A percentile compares a stretch with the other conserved stretches of the same genome.
Evolutionary conservation across 2,329 filamentous ascomycete species (phyloP).

Genomic region (Diaporthe citri): DNA sequence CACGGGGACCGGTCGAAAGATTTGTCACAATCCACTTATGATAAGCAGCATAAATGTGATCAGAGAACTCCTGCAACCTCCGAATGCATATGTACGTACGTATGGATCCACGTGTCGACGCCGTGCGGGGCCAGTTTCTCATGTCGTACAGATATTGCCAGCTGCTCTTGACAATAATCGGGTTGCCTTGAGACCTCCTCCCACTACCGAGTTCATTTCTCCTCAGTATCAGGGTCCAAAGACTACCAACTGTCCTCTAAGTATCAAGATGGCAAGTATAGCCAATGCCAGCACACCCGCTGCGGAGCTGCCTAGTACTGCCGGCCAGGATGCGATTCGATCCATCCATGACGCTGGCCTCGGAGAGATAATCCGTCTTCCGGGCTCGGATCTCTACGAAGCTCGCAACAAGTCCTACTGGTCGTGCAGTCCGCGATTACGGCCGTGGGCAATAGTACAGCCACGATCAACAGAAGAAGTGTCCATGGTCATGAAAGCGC

Average conservation of each 20-base stretch:
- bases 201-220: not conserved
- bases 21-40: not conserved
- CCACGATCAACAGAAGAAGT: not conserved
- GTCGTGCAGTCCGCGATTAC: not conserved
- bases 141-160: not conserved
- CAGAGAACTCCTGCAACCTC: not conserved
- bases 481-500: not conserved
- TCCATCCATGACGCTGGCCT: not conserved
- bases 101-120: not conserved
- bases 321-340: not conserved
- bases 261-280: not conserved
- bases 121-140: not conserved
- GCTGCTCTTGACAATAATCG: not conserved
- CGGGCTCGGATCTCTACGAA: not conserved
- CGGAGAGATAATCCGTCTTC: not conserved
- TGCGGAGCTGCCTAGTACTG: not conserved
- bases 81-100: not conserved
- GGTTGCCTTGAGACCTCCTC: not conserved
- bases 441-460: not conserved
- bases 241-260: not conserved
- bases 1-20: not conserved
- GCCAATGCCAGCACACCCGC: not conserved
- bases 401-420: not conserved
- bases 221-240: not conserved
- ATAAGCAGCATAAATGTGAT: not conserved